These are phyloP conservation scores for Stereocaulon alpinum DNA, from an alignment of 495 filamentous ascomycete species.

Conservation along the genomic window DNA sequence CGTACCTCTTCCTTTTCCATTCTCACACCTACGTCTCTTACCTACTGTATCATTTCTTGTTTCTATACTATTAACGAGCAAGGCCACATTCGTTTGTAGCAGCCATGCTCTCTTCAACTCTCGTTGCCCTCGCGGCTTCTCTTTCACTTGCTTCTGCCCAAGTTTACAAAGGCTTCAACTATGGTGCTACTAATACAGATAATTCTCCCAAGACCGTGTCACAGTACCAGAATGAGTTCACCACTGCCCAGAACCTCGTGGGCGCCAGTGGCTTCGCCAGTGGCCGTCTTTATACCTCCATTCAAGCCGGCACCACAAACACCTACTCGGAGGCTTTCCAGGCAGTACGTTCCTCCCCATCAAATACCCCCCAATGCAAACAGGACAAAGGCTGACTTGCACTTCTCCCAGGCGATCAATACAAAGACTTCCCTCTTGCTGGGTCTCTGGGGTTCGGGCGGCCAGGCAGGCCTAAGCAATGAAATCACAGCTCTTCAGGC, in stretches of 20 bases:
- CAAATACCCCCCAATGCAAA: too few relatives aligned
- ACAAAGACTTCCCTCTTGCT: conserved; percentile 63
- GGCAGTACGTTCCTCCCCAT: conserved; percentile 26
- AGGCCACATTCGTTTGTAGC: conserved; percentile 27
- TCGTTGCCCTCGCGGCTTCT: conserved; percentile 37
- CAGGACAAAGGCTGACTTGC: too few relatives aligned
- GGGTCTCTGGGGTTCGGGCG: conserved; percentile 68
- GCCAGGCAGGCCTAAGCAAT: conserved; percentile 49
- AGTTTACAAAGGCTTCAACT: conserved; percentile 68
- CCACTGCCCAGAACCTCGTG: conserved; percentile 53
- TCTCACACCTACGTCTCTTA: conserved; percentile 12
- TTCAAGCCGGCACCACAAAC: conserved; percentile 21
- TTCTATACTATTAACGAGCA: conserved; percentile 9
- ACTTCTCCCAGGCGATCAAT: conserved; percentile 44
- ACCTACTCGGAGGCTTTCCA: conserved; percentile 41
- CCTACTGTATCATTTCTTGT: conserved; percentile 26
- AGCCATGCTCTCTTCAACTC: conserved; percentile 30
- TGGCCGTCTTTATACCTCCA: conserved; percentile 56
- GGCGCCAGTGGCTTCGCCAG: conserved; percentile 66
- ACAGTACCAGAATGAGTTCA: conserved; percentile 64
- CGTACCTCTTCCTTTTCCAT: neutral
- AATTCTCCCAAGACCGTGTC: conserved; percentile 50
- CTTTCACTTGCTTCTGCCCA: conserved; percentile 36
- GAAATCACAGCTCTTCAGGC: conserved; percentile 57
- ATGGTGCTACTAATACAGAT: conserved; percentile 54